A percentile compares a stretch with the other conserved stretches of the same genome.
Conservation (phyloP, 2,329 filamentous ascomycete genomes). For the Dothistroma septosporum region DNA sequence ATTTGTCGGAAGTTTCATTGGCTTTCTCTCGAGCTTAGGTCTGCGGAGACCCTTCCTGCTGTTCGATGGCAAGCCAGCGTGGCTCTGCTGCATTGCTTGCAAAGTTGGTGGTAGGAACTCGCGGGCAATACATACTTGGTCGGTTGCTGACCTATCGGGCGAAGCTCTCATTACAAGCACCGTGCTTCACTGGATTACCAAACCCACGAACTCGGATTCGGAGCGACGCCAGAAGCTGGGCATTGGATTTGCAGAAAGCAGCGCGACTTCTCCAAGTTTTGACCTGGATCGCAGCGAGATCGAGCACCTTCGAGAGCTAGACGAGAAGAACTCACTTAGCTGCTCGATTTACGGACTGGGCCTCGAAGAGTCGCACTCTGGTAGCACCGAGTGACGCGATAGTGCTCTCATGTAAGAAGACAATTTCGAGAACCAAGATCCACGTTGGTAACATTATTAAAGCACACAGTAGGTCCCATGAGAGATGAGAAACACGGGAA, state of each 20-base stretch:
- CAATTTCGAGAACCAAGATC: background rate
- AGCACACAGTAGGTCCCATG: no score
- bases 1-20: slow-evolving; percentile 5
- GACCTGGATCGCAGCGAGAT: background rate
- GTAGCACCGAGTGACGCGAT: background rate
- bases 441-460: background rate
- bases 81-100: slow-evolving; percentile 11
- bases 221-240: background rate
- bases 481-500: no score
- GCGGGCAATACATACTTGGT: background rate
- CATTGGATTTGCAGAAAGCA: background rate
- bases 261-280: background rate
- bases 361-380: background rate
- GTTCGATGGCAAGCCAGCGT: slow-evolving; percentile 13
- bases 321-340: background rate
- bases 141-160: background rate
- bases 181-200: slow-evolving; percentile 16
- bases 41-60: slow-evolving; percentile 5
- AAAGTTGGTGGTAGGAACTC: slow-evolving; percentile 8
- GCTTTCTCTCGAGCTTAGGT: slow-evolving; percentile 5
- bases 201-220: slow-evolving; percentile 2
- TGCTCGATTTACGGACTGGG: background rate
- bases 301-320: background rate
- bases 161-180: slow-evolving; percentile 8
- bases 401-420: background rate